These are phyloP conservation scores for Tetrapisispora namnaoensis DNA, from an alignment of 805 yeast species.

Conservation along the genomic window DNA sequence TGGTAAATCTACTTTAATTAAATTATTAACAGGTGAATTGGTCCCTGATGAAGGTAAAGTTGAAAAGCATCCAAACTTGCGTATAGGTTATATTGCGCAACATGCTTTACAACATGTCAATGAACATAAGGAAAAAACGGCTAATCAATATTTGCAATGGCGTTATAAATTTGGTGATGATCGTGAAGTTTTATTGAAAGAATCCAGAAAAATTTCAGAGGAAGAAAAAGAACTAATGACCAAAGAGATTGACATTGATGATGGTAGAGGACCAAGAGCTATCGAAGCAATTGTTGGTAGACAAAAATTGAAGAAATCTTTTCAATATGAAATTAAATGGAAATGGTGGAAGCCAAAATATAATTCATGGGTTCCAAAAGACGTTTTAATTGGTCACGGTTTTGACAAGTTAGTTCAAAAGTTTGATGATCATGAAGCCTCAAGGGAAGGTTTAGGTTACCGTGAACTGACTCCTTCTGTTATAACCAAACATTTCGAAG, in stretches of 20 bases:
- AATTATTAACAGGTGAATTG: constrained; percentile 84
- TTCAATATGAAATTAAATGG: constrained; percentile 97
- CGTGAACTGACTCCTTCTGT: constrained; percentile 88
- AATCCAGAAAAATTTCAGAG: constrained; percentile 76
- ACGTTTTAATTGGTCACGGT: constrained; percentile 69
- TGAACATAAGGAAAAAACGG: constrained; percentile 93
- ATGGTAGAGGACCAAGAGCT: constrained; percentile 80
- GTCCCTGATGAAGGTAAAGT: constrained; percentile 81
- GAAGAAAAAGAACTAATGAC: constrained; percentile 64
- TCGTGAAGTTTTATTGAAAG: constrained; percentile 90
- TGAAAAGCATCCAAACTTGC: constrained; percentile 95
- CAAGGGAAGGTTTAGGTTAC: constrained; percentile 98
- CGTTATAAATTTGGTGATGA: constrained; percentile 96
- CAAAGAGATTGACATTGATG: constrained; percentile 69
- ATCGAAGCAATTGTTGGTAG: constrained; percentile 95
- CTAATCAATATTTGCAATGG: constrained; percentile 97
- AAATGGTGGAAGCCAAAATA: constrained; percentile 81
- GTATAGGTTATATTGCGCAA: constrained; percentile 98
- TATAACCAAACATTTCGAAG: constrained; percentile 93
- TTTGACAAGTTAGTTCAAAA: constrained; percentile 86
- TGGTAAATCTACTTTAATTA: constrained; percentile 93
- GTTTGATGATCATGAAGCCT: constrained; percentile 98
- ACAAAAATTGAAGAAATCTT: constrained; percentile 89
- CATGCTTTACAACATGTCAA: constrained; percentile 97
- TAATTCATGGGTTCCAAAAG: constrained; percentile 90